phyloP scores from a whole-genome alignment of 371 early-diverging fungal genomes.

The Mortierella sp. region DNA sequence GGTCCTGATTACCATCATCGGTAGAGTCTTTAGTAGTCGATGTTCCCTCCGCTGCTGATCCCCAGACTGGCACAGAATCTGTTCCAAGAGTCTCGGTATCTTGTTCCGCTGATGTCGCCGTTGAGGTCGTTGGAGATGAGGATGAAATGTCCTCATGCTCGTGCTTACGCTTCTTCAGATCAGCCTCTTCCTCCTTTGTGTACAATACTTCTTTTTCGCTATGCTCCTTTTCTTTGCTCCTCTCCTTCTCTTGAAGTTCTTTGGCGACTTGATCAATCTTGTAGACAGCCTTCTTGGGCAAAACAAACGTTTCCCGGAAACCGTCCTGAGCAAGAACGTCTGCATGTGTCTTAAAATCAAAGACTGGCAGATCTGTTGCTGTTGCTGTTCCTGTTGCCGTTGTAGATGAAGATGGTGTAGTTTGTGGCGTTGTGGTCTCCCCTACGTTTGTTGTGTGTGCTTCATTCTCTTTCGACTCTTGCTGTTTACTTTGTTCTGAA shows the following conservation, averaged over 20 bases:
- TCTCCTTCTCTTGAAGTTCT: slow-evolving; percentile 37
- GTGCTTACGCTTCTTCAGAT: background rate
- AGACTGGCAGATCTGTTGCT: slow-evolving; percentile 3
- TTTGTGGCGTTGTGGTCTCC: no score
- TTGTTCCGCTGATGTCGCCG: background rate
- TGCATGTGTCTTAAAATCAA: slow-evolving; percentile 38
- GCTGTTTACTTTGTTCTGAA: background rate
- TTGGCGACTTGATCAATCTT: slow-evolving; percentile 49
- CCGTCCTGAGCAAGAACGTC: slow-evolving; percentile 39
- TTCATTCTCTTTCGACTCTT: no score
- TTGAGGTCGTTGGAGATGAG: background rate
- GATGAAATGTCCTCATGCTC: background rate
- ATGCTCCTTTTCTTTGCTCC: slow-evolving; percentile 17
- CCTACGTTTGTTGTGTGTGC: no score
- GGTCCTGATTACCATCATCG: background rate
- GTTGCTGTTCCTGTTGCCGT: background rate
- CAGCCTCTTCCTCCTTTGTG: background rate
- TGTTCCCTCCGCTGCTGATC: background rate
- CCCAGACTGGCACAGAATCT: slow-evolving; percentile 29
- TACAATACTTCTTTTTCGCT: slow-evolving; percentile 1
- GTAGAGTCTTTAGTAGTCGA: background rate
- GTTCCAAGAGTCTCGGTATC: slow-evolving; percentile 19
- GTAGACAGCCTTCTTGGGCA: slow-evolving; percentile 50
- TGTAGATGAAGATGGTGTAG: no score
- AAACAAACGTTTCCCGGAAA: slow-evolving; percentile 35